Base-by-base conservation (phyloP, 2,329 filamentous ascomycete species). In the Penicillium corylophilum region DNA sequence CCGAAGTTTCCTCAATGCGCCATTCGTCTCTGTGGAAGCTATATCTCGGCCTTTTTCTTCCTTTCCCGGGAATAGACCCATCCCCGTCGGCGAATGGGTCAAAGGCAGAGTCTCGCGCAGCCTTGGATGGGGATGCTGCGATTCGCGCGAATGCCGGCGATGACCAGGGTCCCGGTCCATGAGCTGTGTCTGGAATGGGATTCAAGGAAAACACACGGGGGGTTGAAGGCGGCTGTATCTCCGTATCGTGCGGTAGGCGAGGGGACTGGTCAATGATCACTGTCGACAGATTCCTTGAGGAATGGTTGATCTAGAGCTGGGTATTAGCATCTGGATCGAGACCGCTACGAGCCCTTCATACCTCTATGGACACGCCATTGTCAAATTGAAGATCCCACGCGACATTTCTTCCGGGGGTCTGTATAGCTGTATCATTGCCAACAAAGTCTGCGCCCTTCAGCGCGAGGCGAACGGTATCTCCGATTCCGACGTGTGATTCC, bases 121-220 rank as follows among this genome's bases (percentile, higher is more conserved):
- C 82, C 1, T 86, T 86, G 50, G 87, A 87, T 0, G 88, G 91
- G 4, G 87, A 74, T 49, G 87, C 79, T 13, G 83, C 80, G 47
- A 87, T 80, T 68, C 88, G 92, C 18, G 90, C 73, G 60, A 95
- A 95, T 0, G 89, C 89, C 0, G 91, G 91, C 2, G 90, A 95
- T 4, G 82, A 77, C 74, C 85, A 94, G 59, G 87, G 82, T 16
- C 77, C 73, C 40, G 74, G 62, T 8, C 75, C 75, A 41, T 74
- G 15, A 29, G 26, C 24, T n/a, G 48, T n/a, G 15, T 39, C 26
- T 23, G 50, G 24, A 8, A 50, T 47, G 39, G 46, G 26, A n/a
- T 55, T 38, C 13, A 31, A 48, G 2, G 45, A 52, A n/a, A 39
- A 64, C 44, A 62, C 60, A 47, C 46, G 50, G 16, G 66, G 68